Evolutionary conservation across 371 early-diverging fungal species (phyloP).

Genomic region (Mucor indicus): DNA sequence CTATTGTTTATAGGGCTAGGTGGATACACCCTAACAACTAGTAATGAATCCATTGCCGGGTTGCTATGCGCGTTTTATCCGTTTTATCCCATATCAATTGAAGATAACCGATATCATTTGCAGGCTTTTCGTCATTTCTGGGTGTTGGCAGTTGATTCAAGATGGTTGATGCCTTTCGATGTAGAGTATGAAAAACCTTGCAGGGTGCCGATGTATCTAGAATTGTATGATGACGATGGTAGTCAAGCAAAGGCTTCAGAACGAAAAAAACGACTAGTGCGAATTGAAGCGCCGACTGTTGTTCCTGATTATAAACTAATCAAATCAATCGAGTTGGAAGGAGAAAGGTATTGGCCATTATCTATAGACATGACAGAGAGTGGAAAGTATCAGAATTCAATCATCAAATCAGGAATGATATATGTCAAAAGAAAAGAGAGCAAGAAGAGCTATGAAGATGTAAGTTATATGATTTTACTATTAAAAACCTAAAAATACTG

Average conservation of each 20-base stretch:
- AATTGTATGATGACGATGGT: constrained; percentile 26
- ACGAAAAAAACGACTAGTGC: constrained; percentile 12
- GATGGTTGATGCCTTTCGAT: constrained; percentile 76
- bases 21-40: constrained; percentile 67
- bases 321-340: constrained; percentile 48
- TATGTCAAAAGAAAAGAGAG: constrained; percentile 23
- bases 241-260: not conserved
- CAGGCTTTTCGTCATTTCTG: constrained; percentile 89
- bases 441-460: constrained; percentile 17
- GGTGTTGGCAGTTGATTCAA: constrained; percentile 76
- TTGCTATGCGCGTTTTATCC: constrained; percentile 79
- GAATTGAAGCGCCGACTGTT: constrained; percentile 61
- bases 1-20: constrained; percentile 82
- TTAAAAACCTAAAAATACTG: too few species aligned
- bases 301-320: constrained; percentile 59
- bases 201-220: constrained; percentile 49
- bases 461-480: not conserved
- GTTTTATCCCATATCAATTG: constrained; percentile 60
- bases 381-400: constrained; percentile 19
- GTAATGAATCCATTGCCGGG: constrained; percentile 66
- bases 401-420: constrained; percentile 33
- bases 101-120: constrained; percentile 75
- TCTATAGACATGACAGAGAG: constrained; percentile 40
- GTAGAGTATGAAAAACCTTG: constrained; percentile 56
- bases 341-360: constrained; percentile 62